These are phyloP conservation scores for Kodamaea kakaduensis DNA, from an alignment of 805 yeast genomes.

Conservation along the genomic window DNA sequence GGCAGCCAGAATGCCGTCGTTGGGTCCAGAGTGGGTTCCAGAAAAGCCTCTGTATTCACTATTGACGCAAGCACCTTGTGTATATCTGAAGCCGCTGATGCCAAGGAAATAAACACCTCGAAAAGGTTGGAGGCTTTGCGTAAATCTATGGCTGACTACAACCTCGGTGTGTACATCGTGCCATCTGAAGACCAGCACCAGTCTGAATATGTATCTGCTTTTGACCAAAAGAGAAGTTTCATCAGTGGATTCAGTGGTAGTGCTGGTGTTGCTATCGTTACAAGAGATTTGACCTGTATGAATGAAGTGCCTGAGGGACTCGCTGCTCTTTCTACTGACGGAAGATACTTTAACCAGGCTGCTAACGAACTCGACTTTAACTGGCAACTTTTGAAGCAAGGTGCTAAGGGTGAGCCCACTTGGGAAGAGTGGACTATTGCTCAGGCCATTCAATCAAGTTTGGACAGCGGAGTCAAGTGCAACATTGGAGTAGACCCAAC, in stretches of 20 bases:
- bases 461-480: slow-evolving; percentile 40
- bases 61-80: slow-evolving; percentile 41
- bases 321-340: slow-evolving; percentile 57
- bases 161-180: slow-evolving; percentile 51
- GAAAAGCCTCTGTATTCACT: slow-evolving; percentile 41
- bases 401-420: slow-evolving; percentile 44
- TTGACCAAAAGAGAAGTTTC: slow-evolving; percentile 53
- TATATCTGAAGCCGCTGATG: slow-evolving; percentile 27
- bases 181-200: slow-evolving; percentile 66
- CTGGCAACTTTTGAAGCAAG: slow-evolving; percentile 54
- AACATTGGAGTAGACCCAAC: slow-evolving; percentile 49
- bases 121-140: slow-evolving; percentile 24
- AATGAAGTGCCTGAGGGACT: slow-evolving; percentile 51
- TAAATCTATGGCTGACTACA: slow-evolving; percentile 38
- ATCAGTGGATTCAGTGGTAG: slow-evolving; percentile 59
- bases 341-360: slow-evolving; percentile 59
- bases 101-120: slow-evolving; percentile 52
- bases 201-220: slow-evolving; percentile 53
- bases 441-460: slow-evolving; percentile 47
- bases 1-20: slow-evolving; percentile 17
- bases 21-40: slow-evolving; percentile 27
- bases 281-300: slow-evolving; percentile 50
- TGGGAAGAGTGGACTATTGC: slow-evolving; percentile 59
- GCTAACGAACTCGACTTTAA: slow-evolving; percentile 55
- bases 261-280: slow-evolving; percentile 57